Evolutionary conservation across 1,139 yeast genomes (phyloP).

Genomic region (Scheffersomyces titani): DNA sequence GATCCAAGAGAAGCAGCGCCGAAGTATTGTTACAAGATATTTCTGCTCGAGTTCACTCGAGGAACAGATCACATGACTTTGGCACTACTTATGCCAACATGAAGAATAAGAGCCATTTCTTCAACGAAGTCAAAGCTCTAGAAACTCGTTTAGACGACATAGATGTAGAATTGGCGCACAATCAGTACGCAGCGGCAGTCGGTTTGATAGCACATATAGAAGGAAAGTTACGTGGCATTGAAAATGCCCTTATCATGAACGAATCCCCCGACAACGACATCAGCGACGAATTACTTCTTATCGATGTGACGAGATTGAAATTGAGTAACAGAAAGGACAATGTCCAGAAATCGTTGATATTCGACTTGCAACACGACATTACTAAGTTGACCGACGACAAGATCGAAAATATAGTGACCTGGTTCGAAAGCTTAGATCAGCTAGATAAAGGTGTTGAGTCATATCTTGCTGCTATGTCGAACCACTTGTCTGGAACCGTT

Average conservation of each 20-base stretch:
- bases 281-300: slow-evolving; percentile 37
- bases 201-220: slow-evolving; percentile 50
- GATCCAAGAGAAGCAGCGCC: slow-evolving; percentile 34
- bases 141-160: slow-evolving; percentile 68
- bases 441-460: slow-evolving; percentile 40
- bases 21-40: slow-evolving; percentile 52
- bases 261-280: slow-evolving; percentile 9
- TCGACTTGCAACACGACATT: slow-evolving; percentile 40
- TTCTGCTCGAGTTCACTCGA: slow-evolving; percentile 55
- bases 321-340: slow-evolving; percentile 36
- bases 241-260: slow-evolving; percentile 13
- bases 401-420: slow-evolving; percentile 35
- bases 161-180: slow-evolving; percentile 66
- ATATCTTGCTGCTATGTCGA: slow-evolving; percentile 39
- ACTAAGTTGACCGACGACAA: slow-evolving; percentile 32
- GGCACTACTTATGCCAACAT: slow-evolving; percentile 7
- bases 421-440: slow-evolving; percentile 38
- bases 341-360: slow-evolving; percentile 39
- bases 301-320: slow-evolving; percentile 41
- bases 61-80: slow-evolving; percentile 54
- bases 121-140: slow-evolving; percentile 49
- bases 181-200: slow-evolving; percentile 56
- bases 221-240: slow-evolving; percentile 25
- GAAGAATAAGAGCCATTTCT: slow-evolving; percentile 28
- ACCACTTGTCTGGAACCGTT: slow-evolving; percentile 33